phyloP scores from a whole-genome alignment of 2,329 filamentous ascomycete species.

The Leptographium lundbergii region DNA sequence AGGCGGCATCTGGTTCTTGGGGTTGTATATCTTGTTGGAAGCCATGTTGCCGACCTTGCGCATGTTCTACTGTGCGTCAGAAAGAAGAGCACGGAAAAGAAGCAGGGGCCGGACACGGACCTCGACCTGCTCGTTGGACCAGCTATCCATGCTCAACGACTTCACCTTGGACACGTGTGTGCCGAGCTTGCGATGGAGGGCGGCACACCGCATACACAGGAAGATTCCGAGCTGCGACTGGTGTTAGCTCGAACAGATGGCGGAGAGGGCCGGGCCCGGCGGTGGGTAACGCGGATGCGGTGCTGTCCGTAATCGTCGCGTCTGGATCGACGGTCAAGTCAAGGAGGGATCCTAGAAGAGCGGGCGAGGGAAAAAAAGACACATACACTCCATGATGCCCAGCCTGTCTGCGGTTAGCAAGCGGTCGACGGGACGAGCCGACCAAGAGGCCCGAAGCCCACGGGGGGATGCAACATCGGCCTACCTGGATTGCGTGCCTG shows the following conservation, averaged over 20 bases:
- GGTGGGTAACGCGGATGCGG: not conserved
- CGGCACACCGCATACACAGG: constrained; percentile 92
- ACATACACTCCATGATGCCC: constrained; percentile 93
- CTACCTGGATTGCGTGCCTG: constrained; percentile 80
- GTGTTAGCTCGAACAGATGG: not conserved
- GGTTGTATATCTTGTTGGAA: constrained; percentile 85
- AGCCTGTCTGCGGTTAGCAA: constrained; percentile 43
- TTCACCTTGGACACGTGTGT: constrained; percentile 99
- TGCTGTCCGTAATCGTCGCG: not conserved
- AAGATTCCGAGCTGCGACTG: constrained; percentile 70
- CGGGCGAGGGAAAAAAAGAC: constrained; percentile 3
- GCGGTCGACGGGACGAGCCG: not conserved
- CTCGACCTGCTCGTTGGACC: constrained; percentile 92
- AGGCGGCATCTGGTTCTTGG: constrained; percentile 67
- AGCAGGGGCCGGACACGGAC: constrained; percentile 35
- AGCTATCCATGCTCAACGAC: constrained; percentile 96
- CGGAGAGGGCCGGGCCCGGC: not conserved
- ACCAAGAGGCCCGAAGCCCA: not conserved
- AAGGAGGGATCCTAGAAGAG: not conserved
- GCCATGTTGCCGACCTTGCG: constrained; percentile 75
- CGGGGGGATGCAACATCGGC: constrained; percentile 17
- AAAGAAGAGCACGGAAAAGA: not conserved
- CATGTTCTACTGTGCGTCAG: constrained; percentile 57
- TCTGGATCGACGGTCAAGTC: not conserved
- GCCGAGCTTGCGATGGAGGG: constrained; percentile 89